Base-by-base conservation (phyloP, 768 basidiomycete genomes). In the Megacollybia marginata region DNA sequence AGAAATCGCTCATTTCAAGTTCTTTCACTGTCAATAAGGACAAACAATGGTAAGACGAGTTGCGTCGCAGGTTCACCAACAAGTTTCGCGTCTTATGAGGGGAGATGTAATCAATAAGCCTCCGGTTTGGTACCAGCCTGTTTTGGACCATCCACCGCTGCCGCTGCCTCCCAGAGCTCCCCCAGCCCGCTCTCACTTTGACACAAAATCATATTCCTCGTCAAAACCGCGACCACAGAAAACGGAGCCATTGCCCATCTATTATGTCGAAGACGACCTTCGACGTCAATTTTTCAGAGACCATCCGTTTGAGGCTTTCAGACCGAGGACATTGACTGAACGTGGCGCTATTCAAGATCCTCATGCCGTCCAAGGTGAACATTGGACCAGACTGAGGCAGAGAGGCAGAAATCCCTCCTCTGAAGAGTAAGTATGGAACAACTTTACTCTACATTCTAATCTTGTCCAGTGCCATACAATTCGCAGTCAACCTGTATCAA, bases 301-400 rank as follows among this genome's bases (percentile, higher is more conserved):
- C 70, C 94, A 96, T 63, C 93, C 96, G 7, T 96, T 96, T 61
- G 94, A 99, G 69, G 86, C 92, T 2, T 88, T 94, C 66, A 75
- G 94, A 40, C 82, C 92, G 2, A 72, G 74, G 9, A 82, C 78
- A 10, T 63, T 99, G 47, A 79, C 89, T 0, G 96, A 99, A 67
- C 74, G 73, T 13, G 80, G 71, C 16, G 64, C 62, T 15, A 71
- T 89, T 46, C 73, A 77, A 59, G 68, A 73, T 16, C 70, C 76
- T 40, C 79, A 85, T 58, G 73, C 75, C 13, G 59, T 87, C 2
- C 65, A 61, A 33, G 92, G 86, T 0, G 55, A 59, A 44, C 67
- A 70, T 18, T 99, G 96, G 96, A 83, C 74, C 48, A 71, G 86
- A 55, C 65, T 99, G 53, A 68, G 80, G 54, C 93, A 98, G 66